Evolutionary conservation across 2,329 filamentous ascomycete species (phyloP).

Genomic region (Beauveria medogensis): DNA sequence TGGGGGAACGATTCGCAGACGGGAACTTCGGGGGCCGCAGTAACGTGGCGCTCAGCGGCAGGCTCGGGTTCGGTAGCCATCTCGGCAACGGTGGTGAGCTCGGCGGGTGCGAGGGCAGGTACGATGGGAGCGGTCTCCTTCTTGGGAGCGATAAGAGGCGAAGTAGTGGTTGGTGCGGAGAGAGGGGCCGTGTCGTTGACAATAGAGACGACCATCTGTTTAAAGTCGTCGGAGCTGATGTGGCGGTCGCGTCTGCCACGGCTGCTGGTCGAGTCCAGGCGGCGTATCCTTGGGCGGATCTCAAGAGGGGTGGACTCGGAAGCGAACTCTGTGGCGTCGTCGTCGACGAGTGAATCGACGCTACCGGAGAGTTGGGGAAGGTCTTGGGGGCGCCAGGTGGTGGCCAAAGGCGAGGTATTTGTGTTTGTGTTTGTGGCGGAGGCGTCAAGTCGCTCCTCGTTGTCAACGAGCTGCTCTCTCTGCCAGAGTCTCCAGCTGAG

Average conservation of each 20-base stretch:
- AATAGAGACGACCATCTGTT: conserved; percentile 90
- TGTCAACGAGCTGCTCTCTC: conserved; percentile 70
- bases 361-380: conserved; percentile 69
- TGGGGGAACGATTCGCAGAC: conserved; percentile 36
- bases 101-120: conserved; percentile 23
- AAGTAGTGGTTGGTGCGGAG: conserved; percentile 28
- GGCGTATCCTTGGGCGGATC: conserved; percentile 59
- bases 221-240: conserved; percentile 84
- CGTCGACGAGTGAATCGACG: conserved; percentile 68
- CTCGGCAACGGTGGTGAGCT: conserved; percentile 30
- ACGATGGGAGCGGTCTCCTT: conserved; percentile 33
- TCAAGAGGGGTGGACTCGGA: conserved; percentile 48
- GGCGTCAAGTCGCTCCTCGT: conserved; percentile 52
- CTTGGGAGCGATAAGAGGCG: conserved; percentile 30
- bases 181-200: conserved; percentile 72
- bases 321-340: conserved; percentile 54
- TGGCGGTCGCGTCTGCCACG: conserved; percentile 76
- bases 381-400: conserved; percentile 36
- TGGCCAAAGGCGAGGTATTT: conserved; percentile 40
- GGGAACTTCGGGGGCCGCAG: conserved; percentile 58
- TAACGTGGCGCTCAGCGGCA: conserved; percentile 21
- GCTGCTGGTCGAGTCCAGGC: conserved; percentile 64
- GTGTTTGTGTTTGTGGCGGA: conserved; percentile 27
- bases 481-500: conserved; percentile 95
- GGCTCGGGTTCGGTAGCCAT: conserved; percentile 31